A percentile compares a stretch with the other conserved stretches of the same genome.
phyloP scores from a whole-genome alignment of 805 yeast species.

The Candida sanyiensis region DNA sequence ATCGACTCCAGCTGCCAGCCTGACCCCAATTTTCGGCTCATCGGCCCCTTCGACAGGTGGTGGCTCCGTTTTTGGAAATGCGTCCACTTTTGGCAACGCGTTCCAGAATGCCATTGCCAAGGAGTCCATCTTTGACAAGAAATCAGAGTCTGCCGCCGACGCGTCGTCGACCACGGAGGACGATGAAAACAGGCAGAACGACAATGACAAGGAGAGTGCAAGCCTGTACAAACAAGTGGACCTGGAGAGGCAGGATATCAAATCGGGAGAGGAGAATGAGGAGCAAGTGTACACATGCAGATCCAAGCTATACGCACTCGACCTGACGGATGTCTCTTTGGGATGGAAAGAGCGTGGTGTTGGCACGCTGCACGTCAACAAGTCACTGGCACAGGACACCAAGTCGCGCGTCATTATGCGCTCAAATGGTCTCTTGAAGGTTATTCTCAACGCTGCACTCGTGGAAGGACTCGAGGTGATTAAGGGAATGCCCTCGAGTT shows the following conservation, averaged over 20 bases:
- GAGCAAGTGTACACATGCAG: constrained; percentile 58
- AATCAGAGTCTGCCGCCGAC: constrained; percentile 19
- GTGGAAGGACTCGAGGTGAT: constrained; percentile 53
- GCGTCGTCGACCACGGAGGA: constrained; percentile 15
- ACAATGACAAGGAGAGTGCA: constrained; percentile 4
- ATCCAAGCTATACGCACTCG: constrained; percentile 74
- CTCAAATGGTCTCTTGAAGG: constrained; percentile 77
- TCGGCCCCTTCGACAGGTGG: constrained; percentile 7
- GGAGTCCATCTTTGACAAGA: constrained; percentile 52
- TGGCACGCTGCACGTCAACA: constrained; percentile 80
- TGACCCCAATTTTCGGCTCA: not conserved
- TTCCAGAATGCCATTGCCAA: constrained; percentile 46
- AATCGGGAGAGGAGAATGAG: constrained; percentile 92
- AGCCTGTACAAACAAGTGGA: constrained; percentile 52
- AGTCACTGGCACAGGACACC: constrained; percentile 19
- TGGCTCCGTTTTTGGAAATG: constrained; percentile 40
- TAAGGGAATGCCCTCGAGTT: constrained; percentile 82
- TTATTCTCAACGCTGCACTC: constrained; percentile 72
- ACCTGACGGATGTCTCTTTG: constrained; percentile 53
- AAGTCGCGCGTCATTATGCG: constrained; percentile 82
- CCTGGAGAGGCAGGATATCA: constrained; percentile 49
- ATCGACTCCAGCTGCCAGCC: not conserved
- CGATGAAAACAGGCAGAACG: constrained; percentile 19
- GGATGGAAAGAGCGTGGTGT: constrained; percentile 98
- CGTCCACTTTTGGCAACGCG: constrained; percentile 46